These are phyloP conservation scores for Geranomyces variabilis DNA, from an alignment of 192 early-diverging fungal genomes.

Conservation along the genomic window DNA sequence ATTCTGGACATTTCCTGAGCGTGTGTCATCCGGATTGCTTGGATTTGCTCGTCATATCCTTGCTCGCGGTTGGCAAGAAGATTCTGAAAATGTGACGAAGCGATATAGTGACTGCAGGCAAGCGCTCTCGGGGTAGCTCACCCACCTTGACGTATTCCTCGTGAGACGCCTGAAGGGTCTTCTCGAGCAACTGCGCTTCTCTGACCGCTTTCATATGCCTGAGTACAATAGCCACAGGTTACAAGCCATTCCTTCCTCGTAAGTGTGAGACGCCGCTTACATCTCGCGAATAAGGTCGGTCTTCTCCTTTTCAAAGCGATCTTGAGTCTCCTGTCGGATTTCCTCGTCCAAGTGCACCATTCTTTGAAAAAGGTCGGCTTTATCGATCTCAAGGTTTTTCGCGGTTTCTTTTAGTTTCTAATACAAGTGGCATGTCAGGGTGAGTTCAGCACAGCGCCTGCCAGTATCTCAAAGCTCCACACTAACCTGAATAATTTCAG, in stretches of 20 bases:
- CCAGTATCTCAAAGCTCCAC: background rate
- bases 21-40: slow-evolving; percentile 24
- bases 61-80: slow-evolving; percentile 3
- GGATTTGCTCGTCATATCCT: slow-evolving; percentile 19
- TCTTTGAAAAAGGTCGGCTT: slow-evolving; percentile 58
- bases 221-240: background rate
- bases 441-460: no score
- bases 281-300: background rate
- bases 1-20: slow-evolving; percentile 30
- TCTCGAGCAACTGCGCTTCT: background rate
- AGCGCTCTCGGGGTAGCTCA: background rate
- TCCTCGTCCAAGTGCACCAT: slow-evolving; percentile 55
- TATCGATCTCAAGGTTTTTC: slow-evolving; percentile 50
- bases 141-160: background rate
- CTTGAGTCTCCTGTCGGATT: slow-evolving; percentile 49
- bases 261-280: background rate
- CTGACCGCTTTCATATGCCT: slow-evolving; percentile 8
- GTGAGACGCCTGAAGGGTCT: background rate
- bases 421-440: no score
- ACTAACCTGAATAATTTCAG: slow-evolving; percentile 34
- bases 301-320: slow-evolving; percentile 41
- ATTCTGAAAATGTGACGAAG: slow-evolving; percentile 13
- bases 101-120: background rate
- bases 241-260: background rate
- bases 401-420: slow-evolving; percentile 34